Base-by-base conservation (phyloP, 73 alveolate species). In the Stentor roeselii region DNA sequence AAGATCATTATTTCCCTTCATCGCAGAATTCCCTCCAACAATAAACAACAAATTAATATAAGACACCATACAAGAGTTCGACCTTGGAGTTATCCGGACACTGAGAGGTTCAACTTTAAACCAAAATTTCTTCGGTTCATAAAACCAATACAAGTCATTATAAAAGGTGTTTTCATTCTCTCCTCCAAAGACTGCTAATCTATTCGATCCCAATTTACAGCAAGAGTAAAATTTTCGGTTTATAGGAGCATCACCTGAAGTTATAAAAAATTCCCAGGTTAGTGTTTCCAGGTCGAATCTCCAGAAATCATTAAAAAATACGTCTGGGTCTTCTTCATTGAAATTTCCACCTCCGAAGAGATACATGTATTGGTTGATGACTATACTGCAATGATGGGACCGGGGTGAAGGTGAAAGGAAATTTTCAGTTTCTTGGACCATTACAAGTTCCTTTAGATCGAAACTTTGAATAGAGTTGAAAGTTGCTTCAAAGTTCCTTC, bases 331-430 rank as follows among this genome's bases (percentile, higher is more conserved):
- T 31, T 21, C 74, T 58, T 58, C n/a, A n/a, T n/a, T n/a, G n/a
- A n/a, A n/a, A n/a, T 58, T 58, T n/a, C 27, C 74, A 21, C 80
- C 80, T 0, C 80, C 80, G 34, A 67, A 67, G 21, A 67, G 21
- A 2, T 30, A n/a, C 21, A 67, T 67, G 34, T 67, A 27, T n/a
- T n/a, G 0, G 21, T 67, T 40, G 41, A 67, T 67, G 0, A 67
- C 2, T 67, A 21, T 15, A 21, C n/a, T 67, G 14, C 27, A 34
- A 2, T 67, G 80, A 67, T 67, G 1, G 34, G 50, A 39, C 39
- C 84, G 0, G 11, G 82, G 30, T 40, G 30, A 14, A 14, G 84
- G 84, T 50, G 21, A 50, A 21, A 6, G 30, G 21, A 11, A 50
- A 50, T 50, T 50, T 11, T 50, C 21, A 50, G 30, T 50, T 21